Evolutionary conservation across 257 asterid genomes (phyloP).

Genomic region (Salvia rosmarinus): DNA sequence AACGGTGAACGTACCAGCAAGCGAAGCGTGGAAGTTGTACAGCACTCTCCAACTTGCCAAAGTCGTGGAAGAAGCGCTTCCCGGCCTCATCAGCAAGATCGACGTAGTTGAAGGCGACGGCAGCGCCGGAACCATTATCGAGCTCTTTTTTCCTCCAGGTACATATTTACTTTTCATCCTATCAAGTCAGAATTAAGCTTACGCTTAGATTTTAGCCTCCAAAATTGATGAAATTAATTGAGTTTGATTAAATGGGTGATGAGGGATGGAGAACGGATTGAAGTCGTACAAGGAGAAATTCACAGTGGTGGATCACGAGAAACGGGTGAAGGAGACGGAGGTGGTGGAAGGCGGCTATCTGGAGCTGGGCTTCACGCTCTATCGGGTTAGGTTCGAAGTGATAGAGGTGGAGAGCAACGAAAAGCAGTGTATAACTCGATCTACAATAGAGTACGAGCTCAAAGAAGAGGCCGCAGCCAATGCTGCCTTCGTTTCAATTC

Average conservation of each 20-base stretch:
- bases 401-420: constrained; percentile 41
- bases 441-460: constrained; percentile 59
- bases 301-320: constrained; percentile 59
- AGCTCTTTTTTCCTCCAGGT: constrained; percentile 52
- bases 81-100: constrained; percentile 40
- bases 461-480: constrained; percentile 54
- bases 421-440: constrained; percentile 49
- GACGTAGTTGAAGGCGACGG: constrained; percentile 64
- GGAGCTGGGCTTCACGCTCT: constrained; percentile 52
- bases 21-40: constrained; percentile 68
- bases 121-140: constrained; percentile 51
- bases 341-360: constrained; percentile 68
- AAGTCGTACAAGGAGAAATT: constrained; percentile 59
- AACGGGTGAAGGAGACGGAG: constrained; percentile 51
- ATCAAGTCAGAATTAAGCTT: no score
- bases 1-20: constrained; percentile 51
- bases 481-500: constrained; percentile 47
- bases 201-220: no score
- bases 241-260: no score
- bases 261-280: constrained; percentile 36
- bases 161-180: background rate
- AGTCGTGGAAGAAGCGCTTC: constrained; percentile 38
- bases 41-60: constrained; percentile 47
- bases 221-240: no score
- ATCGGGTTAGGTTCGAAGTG: constrained; percentile 50